Evolutionary conservation across 2,329 filamentous ascomycete genomes (phyloP).

Genomic region (Xylariaceae sp.): DNA sequence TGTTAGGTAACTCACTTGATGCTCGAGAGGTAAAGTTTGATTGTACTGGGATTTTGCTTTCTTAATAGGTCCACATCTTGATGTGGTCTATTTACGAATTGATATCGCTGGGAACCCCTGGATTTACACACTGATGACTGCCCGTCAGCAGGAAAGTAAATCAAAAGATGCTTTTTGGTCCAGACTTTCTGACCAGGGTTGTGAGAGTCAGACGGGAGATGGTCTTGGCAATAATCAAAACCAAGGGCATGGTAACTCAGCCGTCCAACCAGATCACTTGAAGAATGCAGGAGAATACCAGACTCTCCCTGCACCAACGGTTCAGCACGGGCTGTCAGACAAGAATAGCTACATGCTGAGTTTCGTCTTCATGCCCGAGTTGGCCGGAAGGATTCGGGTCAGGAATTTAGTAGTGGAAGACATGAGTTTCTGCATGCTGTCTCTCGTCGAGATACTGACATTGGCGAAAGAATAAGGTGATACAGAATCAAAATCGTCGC

Average conservation of each 20-base stretch:
- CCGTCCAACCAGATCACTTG: conserved; percentile 22
- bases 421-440: no score
- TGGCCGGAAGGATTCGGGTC: conserved; percentile 7
- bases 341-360: neutral
- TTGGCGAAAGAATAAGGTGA: no score
- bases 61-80: no score
- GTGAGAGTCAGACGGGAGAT: conserved; percentile 20
- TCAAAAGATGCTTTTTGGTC: conserved; percentile 7
- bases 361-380: conserved; percentile 7
- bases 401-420: neutral
- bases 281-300: conserved; percentile 20
- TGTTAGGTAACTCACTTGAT: no score
- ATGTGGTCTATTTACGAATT: no score
- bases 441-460: no score
- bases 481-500: no score
- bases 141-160: conserved; percentile 10
- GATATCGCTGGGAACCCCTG: no score
- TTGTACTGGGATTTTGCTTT: no score
- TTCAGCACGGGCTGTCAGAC: neutral
- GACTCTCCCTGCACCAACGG: neutral
- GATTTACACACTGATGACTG: no score
- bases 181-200: conserved; percentile 6
- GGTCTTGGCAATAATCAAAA: conserved; percentile 27
- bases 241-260: conserved; percentile 28
- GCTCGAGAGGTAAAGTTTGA: no score